A percentile compares a stretch with the other conserved stretches of the same genome.
phyloP scores from a whole-genome alignment of 2,329 filamentous ascomycete species.

The Cyphellophora attinorum region DNA sequence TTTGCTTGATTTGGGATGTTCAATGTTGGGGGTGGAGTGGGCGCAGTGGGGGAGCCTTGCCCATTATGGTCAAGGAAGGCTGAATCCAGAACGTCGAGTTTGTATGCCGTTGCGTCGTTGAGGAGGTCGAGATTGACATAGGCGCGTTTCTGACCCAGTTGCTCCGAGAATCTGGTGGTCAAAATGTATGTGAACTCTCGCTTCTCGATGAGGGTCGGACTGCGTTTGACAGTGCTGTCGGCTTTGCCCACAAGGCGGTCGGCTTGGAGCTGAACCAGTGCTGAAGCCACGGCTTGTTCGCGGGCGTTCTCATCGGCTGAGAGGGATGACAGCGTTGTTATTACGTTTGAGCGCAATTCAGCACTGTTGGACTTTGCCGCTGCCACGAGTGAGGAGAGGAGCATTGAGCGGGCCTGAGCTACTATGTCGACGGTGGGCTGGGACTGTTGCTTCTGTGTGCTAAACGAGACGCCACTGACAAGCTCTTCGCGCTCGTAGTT shows the following conservation, averaged over 20 bases:
- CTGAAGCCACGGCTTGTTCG: slow-evolving; percentile 24
- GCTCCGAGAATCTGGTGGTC: slow-evolving; percentile 30
- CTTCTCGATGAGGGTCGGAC: slow-evolving; percentile 2
- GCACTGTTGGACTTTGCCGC: too few relatives aligned
- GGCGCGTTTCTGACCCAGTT: slow-evolving; percentile 29
- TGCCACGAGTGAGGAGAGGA: too few relatives aligned
- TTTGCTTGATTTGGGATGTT: slow-evolving; percentile 22
- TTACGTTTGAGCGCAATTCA: too few relatives aligned
- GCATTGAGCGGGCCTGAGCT: too few relatives aligned
- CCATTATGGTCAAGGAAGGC: too few relatives aligned
- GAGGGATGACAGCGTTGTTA: too few relatives aligned
- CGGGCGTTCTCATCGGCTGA: slow-evolving; percentile 1
- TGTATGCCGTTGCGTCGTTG: slow-evolving; percentile 31
- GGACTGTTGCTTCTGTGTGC: too few relatives aligned
- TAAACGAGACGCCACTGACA: background rate
- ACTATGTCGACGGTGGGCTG: too few relatives aligned
- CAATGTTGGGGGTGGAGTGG: slow-evolving; percentile 10
- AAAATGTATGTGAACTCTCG: slow-evolving; percentile 18
- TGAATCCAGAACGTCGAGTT: slow-evolving; percentile 30
- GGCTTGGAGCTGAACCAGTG: slow-evolving; percentile 29
- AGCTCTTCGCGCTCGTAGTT: background rate
- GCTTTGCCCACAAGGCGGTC: slow-evolving; percentile 10
- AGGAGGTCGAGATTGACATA: slow-evolving; percentile 32
- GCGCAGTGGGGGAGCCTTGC: too few relatives aligned
- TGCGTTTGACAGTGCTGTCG: slow-evolving; percentile 3